phyloP scores from a whole-genome alignment of 805 yeast genomes.

The Candida patagonica region DNA sequence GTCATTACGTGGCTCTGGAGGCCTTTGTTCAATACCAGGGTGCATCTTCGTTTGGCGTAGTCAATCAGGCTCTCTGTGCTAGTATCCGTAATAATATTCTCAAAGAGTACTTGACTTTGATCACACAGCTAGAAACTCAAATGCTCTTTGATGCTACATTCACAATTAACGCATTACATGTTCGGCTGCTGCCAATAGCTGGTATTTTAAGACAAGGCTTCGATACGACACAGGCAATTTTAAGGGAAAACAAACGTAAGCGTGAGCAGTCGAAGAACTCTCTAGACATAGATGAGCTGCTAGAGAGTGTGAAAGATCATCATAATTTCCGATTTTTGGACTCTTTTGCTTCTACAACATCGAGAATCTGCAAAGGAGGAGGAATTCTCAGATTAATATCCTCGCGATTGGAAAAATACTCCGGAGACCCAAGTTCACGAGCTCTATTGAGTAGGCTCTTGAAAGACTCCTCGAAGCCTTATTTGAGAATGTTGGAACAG shows the following conservation, averaged over 20 bases:
- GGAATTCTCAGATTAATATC: constrained; percentile 55
- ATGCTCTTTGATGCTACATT: constrained; percentile 41
- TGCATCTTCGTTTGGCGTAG: constrained; percentile 50
- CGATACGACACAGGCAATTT: constrained; percentile 44
- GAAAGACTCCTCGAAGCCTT: constrained; percentile 50
- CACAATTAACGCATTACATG: constrained; percentile 52
- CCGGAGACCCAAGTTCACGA: constrained; percentile 55
- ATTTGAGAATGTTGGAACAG: constrained; percentile 55
- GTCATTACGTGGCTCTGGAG: constrained; percentile 47
- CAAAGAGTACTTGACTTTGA: constrained; percentile 23
- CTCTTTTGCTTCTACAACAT: constrained; percentile 14
- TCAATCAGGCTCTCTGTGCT: constrained; percentile 62
- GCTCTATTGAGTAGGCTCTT: constrained; percentile 46
- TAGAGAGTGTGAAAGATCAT: constrained; percentile 32
- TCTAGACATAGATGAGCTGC: constrained; percentile 34
- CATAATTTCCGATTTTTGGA: constrained; percentile 8
- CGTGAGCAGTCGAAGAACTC: constrained; percentile 26
- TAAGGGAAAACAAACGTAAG: constrained; percentile 28
- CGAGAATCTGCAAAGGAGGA: constrained; percentile 55
- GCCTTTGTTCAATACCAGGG: constrained; percentile 56
- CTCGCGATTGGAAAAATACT: constrained; percentile 41
- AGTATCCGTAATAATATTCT: constrained; percentile 44
- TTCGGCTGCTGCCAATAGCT: constrained; percentile 33
- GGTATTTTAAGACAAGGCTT: constrained; percentile 46
- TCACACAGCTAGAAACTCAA: constrained; percentile 41